Evolutionary conservation across 768 basidiomycete genomes (phyloP).

Genomic region (Suillus ampliporus): DNA sequence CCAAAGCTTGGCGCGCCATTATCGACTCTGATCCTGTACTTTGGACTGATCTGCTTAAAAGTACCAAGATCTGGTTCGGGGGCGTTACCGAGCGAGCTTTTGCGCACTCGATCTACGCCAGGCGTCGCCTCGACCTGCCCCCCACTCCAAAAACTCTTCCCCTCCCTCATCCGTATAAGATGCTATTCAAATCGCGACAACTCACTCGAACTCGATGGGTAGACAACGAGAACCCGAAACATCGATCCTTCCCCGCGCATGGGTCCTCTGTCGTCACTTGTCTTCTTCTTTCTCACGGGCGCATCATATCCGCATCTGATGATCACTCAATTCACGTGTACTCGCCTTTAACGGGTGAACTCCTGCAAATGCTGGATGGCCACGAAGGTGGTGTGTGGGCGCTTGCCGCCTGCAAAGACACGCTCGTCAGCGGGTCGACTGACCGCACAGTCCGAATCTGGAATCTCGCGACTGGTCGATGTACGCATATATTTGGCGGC

Average conservation of each 20-base stretch:
- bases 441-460: slow-evolving; percentile 94
- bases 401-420: slow-evolving; percentile 85
- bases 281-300: slow-evolving; percentile 90
- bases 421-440: slow-evolving; percentile 90
- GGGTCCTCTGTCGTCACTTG: slow-evolving; percentile 94
- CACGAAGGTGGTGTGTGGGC: slow-evolving; percentile 99
- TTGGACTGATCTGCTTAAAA: slow-evolving; percentile 87
- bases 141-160: slow-evolving; percentile 57
- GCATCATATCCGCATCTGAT: slow-evolving; percentile 96
- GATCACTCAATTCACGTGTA: slow-evolving; percentile 97
- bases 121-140: slow-evolving; percentile 51
- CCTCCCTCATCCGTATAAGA: slow-evolving; percentile 87
- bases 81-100: slow-evolving; percentile 84
- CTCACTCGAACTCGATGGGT: slow-evolving; percentile 84
- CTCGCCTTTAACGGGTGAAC: slow-evolving; percentile 80
- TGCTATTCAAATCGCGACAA: slow-evolving; percentile 90
- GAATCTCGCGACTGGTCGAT: slow-evolving; percentile 79
- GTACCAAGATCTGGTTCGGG: slow-evolving; percentile 89
- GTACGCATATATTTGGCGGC: slow-evolving; percentile 93
- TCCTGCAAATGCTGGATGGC: slow-evolving; percentile 77
- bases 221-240: slow-evolving; percentile 70
- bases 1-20: slow-evolving; percentile 87
- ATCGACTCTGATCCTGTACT: slow-evolving; percentile 90
- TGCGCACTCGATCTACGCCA: slow-evolving; percentile 69
- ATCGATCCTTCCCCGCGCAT: slow-evolving; percentile 85